Base-by-base conservation (phyloP, 768 basidiomycete genomes). In the Termitomyces sp. region DNA sequence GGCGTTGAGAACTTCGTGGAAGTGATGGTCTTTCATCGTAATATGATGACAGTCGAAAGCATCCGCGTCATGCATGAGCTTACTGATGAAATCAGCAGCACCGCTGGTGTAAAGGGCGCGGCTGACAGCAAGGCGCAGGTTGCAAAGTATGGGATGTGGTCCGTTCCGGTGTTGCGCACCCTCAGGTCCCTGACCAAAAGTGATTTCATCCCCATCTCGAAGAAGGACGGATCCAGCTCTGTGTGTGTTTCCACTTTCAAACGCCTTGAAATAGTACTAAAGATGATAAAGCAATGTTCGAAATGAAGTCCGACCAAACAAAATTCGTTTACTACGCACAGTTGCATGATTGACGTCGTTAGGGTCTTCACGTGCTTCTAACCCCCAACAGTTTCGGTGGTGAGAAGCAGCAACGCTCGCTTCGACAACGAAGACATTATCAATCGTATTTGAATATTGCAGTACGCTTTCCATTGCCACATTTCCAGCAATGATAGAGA, bases 91-190 rank as follows among this genome's bases (percentile, higher is more conserved):
- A 4, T 54, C 35, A 3, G 54, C 60, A 12, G 56, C 57, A 19
- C 56, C 56, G 21, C 56, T 61, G 19, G 49, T 55, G 26, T 55
- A 41, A 42, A 68, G 42, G n/a, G 62, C 61, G 17, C 64, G 64
- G 28, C 62, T 61, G 47, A 66, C 56, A 23, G 64, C 66, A 43
- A 67, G 66, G 33, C 53, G 62, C 28, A 64, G 37, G 28, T 68
- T 65, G 42, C 64, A 66, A 33, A 66, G 63, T 11, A 64, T 21
- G 12, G 64, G 64, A 40, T 57, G 50, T 3, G 63, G 66, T 35
- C 63, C 64, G 17, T 33, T 49, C 44, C 61, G 60, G 50, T 58
- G 21, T 48, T 47, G 47, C 17, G 21, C n/a, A 6, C 57, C 66
- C 11, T 63, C 59, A 15, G 62, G 56, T 9, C 65, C 62, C 12